Base-by-base conservation (phyloP, 257 asterid species). In the Jacaranda copaia region DNA sequence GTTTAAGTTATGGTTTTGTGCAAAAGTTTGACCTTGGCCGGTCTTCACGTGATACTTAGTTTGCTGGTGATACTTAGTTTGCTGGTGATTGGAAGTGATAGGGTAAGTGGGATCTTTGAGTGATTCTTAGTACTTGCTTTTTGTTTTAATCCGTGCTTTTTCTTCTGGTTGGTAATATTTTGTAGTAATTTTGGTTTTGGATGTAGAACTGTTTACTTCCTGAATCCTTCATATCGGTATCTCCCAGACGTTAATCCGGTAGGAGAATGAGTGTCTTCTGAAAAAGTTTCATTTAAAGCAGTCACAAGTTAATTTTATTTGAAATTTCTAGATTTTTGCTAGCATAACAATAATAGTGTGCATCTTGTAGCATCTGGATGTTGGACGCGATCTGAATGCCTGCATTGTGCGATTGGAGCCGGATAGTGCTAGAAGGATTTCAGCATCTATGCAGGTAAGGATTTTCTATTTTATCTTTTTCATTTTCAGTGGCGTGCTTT, bases 401-500 rank as follows among this genome's bases (percentile, higher is more conserved):
- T 93, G 98, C 86, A 86, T 93, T 40, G 94, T 89, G 79, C 85
- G 86, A 83, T 78, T 93, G 82, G 98, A 93, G 79, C 87, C 93
- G 58, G 98, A 91, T 83, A 86, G 53, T 77, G 88, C 88, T 69
- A 90, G 90, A 85, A 93, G 95, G 80, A 89, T 93, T 79, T 93
- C 96, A 80, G 98, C 97, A 80, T 93, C 98, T 66, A 89, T 91
- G 98, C 98, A 93, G 94, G 98, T 88, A 73, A 9, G 67, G 20
- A 42, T 70, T 72, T 78, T 78, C 78, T 68, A 38, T 49, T 61
- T 55, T 39, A 43, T 74, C 16, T 56, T 68, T 45, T 69, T 58
- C n/a, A 45, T 68, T 77, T 69, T 72, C 10, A 5, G 66, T 6
- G 51, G 43, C 14, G 51, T 38, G n/a, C n/a, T n/a, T n/a, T n/a